Evolutionary conservation across 2,329 filamentous ascomycete species (phyloP).

Genomic region (Beauveria varroae): DNA sequence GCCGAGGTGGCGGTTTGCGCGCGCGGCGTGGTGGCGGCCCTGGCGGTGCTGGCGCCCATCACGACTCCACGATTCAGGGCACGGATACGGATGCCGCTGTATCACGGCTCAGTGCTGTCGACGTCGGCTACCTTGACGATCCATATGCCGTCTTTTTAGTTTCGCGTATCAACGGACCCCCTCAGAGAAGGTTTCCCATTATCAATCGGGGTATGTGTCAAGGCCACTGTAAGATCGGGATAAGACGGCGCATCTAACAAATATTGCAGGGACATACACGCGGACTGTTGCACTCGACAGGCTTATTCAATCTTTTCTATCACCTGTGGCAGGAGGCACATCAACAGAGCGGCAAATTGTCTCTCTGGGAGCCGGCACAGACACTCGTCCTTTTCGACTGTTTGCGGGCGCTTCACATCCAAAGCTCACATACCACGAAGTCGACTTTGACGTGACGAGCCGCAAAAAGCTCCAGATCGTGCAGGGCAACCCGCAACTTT

Average conservation of each 20-base stretch:
- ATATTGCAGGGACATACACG: slow-evolving; percentile 72
- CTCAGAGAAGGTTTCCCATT: slow-evolving; percentile 68
- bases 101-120: slow-evolving; percentile 81
- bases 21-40: slow-evolving; percentile 27
- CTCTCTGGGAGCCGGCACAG: slow-evolving; percentile 87
- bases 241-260: not conserved
- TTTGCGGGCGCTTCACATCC: slow-evolving; percentile 36
- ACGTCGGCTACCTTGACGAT: slow-evolving; percentile 77
- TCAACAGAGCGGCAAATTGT: slow-evolving; percentile 62
- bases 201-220: slow-evolving; percentile 76
- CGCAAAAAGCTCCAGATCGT: slow-evolving; percentile 53
- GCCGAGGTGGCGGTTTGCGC: slow-evolving; percentile 27
- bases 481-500: slow-evolving; percentile 37
- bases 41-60: slow-evolving; percentile 33
- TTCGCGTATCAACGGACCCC: slow-evolving; percentile 34
- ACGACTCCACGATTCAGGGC: slow-evolving; percentile 70
- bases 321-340: slow-evolving; percentile 22
- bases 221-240: not conserved
- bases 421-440: slow-evolving; percentile 72
- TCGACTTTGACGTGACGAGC: slow-evolving; percentile 79
- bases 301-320: slow-evolving; percentile 67
- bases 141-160: slow-evolving; percentile 68
- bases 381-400: slow-evolving; percentile 79
- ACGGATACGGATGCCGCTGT: slow-evolving; percentile 90
- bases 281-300: slow-evolving; percentile 76